Base-by-base conservation (phyloP, 768 basidiomycete species). In the Tylopilus sp. region DNA sequence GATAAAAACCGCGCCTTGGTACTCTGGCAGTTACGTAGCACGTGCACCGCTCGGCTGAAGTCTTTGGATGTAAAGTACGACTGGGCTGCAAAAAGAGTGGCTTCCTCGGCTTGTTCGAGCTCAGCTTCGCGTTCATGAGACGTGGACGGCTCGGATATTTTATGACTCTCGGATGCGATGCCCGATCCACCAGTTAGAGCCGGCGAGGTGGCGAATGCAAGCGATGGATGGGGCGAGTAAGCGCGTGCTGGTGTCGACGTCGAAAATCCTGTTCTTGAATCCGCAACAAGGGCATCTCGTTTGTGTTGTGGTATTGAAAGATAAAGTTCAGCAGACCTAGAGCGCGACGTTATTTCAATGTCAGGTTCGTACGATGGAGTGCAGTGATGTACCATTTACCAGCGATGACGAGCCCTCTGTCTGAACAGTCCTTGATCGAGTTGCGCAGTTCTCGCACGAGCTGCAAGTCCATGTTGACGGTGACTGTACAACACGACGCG, bases 51-150 rank as follows among this genome's bases (percentile, higher is more conserved):
- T 52, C 93, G 79, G 42, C 82, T 73, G 59, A 87, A 86, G 60
- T 98, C 94, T 61, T 85, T 84, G 15, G 81, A 71, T 55, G 91
- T 83, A 57, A 91, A 80, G 62, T 82, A 88, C 18, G 82, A 75
- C 50, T 83, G 82, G 2, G 89, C 93, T 31, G 87, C 77, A 47
- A 80, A 67, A 58, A 90, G 78, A n/a, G 74, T 57, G 59, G 97
- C 93, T 56, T 82, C 81, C 44, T 94, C 92, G 26, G 81, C 68
- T 20, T 60, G 63, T 64, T 86, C 81, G 40, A 79, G 66, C 31
- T 78, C 75, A n/a, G 54, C 44, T 58, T 83, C 80, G 40, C 65
- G 57, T 9, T 63, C 60, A 36, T 64, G 61, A 44, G 70, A 62
- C 25, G 74, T 64, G 10, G 54, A 48, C 28, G 52, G 18, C 25